Conservation (phyloP, 192 early-diverging fungal species). For the Mortierella claussenii region DNA sequence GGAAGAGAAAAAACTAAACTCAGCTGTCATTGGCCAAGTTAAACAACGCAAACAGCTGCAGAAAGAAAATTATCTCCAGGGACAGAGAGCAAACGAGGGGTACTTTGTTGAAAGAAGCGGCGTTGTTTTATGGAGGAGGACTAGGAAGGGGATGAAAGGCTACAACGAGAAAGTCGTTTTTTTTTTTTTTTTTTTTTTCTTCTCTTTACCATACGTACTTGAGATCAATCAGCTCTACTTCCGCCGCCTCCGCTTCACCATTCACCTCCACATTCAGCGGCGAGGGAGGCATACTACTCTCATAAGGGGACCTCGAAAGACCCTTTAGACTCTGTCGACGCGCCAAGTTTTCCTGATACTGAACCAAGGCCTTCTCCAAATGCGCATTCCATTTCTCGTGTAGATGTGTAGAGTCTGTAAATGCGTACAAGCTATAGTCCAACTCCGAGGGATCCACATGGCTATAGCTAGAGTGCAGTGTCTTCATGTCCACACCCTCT, state of each 20-base stretch:
- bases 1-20: no score
- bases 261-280: not conserved
- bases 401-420: constrained; percentile 32
- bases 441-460: constrained; percentile 11
- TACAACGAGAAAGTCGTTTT: no score
- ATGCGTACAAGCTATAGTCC: constrained; percentile 40
- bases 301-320: constrained; percentile 32
- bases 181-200: not conserved
- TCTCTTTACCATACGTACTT: constrained; percentile 29
- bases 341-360: constrained; percentile 18
- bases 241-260: not conserved
- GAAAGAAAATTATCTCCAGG: no score
- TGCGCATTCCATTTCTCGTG: constrained; percentile 37
- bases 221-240: constrained; percentile 18
- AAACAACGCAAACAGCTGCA: no score
- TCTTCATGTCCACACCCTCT: constrained; percentile 15
- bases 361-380: constrained; percentile 22
- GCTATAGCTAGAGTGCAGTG: not conserved
- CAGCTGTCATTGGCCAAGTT: no score
- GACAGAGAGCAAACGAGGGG: no score
- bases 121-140: no score
- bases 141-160: no score
- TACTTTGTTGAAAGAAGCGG: no score
- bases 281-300: constrained; percentile 21
- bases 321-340: constrained; percentile 5